Percentiles rank a stretch among this genome's conserved stretches.
phyloP scores from a whole-genome alignment of 2,329 filamentous ascomycete species.

The Curvularia sp. region DNA sequence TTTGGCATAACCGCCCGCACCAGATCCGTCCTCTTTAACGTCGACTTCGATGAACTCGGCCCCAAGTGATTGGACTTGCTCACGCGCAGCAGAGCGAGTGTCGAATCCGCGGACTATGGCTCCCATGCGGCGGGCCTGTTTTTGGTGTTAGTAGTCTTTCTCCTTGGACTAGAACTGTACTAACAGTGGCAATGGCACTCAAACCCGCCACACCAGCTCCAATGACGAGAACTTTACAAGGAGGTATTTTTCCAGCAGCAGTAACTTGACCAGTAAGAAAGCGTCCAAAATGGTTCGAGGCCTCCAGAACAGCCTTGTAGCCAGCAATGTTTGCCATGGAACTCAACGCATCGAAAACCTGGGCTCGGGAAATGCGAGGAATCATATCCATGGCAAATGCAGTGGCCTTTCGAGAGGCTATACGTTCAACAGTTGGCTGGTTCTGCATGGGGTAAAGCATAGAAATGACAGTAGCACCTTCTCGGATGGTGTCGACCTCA shows the following conservation, averaged over 20 bases:
- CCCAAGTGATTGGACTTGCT: constrained; percentile 88
- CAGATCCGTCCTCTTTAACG: constrained; percentile 81
- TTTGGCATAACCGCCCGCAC: constrained; percentile 86
- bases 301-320: constrained; percentile 90
- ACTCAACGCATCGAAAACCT: constrained; percentile 86
- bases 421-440: constrained; percentile 73
- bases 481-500: constrained; percentile 72
- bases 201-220: constrained; percentile 88
- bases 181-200: constrained; percentile 80
- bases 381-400: constrained; percentile 93
- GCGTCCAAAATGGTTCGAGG: constrained; percentile 85
- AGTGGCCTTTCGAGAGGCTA: constrained; percentile 74
- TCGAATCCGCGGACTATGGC: constrained; percentile 91
- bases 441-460: constrained; percentile 86
- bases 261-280: constrained; percentile 91
- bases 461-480: constrained; percentile 77
- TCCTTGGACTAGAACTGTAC: constrained; percentile 32
- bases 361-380: constrained; percentile 85
- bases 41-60: constrained; percentile 91
- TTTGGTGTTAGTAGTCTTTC: constrained; percentile 6
- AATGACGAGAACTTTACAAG: constrained; percentile 88
- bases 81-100: constrained; percentile 83
- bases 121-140: constrained; percentile 76
- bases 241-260: constrained; percentile 86
- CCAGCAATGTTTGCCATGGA: constrained; percentile 96